Evolutionary conservation across 2,329 filamentous ascomycete species (phyloP), one percentile per base, ranked within the genome.

Genomic region (Aureobasidium namibiae): DNA sequence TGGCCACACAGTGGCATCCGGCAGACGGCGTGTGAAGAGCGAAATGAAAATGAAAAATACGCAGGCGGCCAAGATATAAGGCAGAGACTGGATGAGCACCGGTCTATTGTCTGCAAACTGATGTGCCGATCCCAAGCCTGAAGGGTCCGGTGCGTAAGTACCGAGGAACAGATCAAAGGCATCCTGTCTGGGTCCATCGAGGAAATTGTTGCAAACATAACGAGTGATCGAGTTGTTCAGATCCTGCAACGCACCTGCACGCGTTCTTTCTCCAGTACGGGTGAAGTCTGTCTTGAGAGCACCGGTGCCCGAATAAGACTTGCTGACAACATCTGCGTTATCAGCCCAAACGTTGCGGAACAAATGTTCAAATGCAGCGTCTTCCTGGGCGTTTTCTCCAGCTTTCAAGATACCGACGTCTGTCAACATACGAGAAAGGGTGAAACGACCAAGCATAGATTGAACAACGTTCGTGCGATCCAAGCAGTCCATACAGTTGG

Each of bases 301-400:
- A 3, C 94, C 95, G 0, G 95, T 99, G 59, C 94, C 94, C 1
- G 94, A 94, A 74, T 99, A 99, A 0, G 90, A 87, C 65, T 84
- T 87, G 18, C 92, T 95, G 34, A 99, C 92, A 24, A 95, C 88
- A 72, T 99, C 94, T 59, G 95, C 94, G 68, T 99, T 99, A 75
- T 99, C 94, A 31, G 94, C 94, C 94, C 94, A 99, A 16, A 97
- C 80, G 73, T 97, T 97, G 65, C 94, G 90, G 83, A 97, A 99
- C 61, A 97, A 78, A 67, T 88, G 80, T 73, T 96, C 92, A 70
- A 99, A 99, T 1, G 81, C 83, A 13, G 81, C 77, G 68, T 96
- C 90, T 67, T 91, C 88, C 60, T 86, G 85, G 66, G 94, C 92
- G 23, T 82, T 85, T 67, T 92, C 84, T 59, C 91, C 91, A 26